Evolutionary conservation across 2,329 filamentous ascomycete species (phyloP).

Genomic region (Arthroderma sp.): DNA sequence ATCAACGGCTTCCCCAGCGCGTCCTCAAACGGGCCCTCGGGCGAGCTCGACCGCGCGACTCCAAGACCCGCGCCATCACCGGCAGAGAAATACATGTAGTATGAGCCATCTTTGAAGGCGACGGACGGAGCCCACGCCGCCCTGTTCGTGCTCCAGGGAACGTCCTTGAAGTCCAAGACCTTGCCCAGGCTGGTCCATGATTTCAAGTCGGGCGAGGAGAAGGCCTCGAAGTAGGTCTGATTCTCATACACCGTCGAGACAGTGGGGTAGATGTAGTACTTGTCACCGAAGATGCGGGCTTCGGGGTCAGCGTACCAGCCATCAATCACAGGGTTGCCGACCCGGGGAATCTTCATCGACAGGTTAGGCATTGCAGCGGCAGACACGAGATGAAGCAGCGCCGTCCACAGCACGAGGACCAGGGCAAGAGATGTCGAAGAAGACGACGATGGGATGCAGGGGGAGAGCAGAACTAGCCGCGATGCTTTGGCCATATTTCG

Average conservation of each 20-base stretch:
- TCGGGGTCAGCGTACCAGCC: slow-evolving; percentile 44
- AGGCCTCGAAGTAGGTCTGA: slow-evolving; percentile 42
- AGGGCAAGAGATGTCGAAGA: background rate
- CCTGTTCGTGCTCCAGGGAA: slow-evolving; percentile 35
- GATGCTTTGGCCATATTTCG: background rate
- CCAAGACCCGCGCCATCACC: slow-evolving; percentile 39
- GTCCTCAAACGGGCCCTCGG: slow-evolving; percentile 34
- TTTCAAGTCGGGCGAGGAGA: slow-evolving; percentile 39
- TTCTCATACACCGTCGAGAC: slow-evolving; percentile 35
- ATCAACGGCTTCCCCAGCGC: slow-evolving; percentile 34
- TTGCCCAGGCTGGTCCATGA: slow-evolving; percentile 39
- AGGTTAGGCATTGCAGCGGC: background rate
- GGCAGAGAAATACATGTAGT: slow-evolving; percentile 42
- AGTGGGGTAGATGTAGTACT: slow-evolving; percentile 42
- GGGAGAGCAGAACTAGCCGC: background rate
- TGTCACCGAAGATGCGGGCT: slow-evolving; percentile 35
- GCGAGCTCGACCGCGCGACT: slow-evolving; percentile 28
- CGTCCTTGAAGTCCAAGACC: slow-evolving; percentile 31
- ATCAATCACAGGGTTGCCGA: slow-evolving; percentile 37
- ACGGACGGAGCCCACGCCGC: slow-evolving; percentile 41
- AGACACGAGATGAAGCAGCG: background rate
- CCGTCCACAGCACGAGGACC: background rate
- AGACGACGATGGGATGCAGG: background rate
- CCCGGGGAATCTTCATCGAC: slow-evolving; percentile 3
- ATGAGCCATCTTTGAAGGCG: slow-evolving; percentile 34